Base-by-base conservation (phyloP, 352 stramenopile species). In the Pythium folliculosum region DNA sequence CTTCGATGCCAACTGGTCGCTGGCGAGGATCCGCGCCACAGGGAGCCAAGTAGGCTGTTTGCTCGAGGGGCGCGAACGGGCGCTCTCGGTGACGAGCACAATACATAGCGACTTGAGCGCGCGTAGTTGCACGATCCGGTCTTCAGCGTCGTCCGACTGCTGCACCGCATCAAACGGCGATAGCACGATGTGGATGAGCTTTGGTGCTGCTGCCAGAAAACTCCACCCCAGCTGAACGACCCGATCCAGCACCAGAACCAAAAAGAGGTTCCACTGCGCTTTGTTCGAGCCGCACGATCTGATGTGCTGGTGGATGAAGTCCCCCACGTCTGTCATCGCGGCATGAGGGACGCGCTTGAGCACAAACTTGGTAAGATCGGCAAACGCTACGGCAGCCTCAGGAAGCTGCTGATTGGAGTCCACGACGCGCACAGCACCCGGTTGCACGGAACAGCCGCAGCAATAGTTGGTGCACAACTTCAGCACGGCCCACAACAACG, bases 391-490 rank as follows among this genome's bases (percentile, higher is more conserved):
- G 6, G 48, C 63, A 25, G 47, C 37, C 9, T 70, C 55, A 8
- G 23, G 16, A 19, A 23, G 12, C n/a, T 61, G 27, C 10, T 17
- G 35, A 37, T 47, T 30, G 7, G 30, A 45, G 10, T 37, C 40
- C 8, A 32, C 13, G 16, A 49, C 32, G 17, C 23, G 19, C 0
- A 50, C 32, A 8, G 30, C 27, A 37, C 17, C 35, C 13, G 55
- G 21, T 54, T 22, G 2, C 0, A 23, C 23, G n/a, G 35, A 55
- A 25, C 77, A 85, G 37, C 82, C 80, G 48, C 80, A 91, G 50
- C 82, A 91, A 27, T 79, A 65, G 40, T 69, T 80, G 2, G 82
- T 89, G 44, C 84, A 92, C 40, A 84, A 74, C 32, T 82, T 70
- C 23, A 92, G 35, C 45, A 89, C 58, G 32, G 71, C 58, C 84